Evolutionary conservation across 768 basidiomycete genomes (phyloP), one percentile per base, ranked within the genome.

Genomic region (Pleurotus ostreatus): DNA sequence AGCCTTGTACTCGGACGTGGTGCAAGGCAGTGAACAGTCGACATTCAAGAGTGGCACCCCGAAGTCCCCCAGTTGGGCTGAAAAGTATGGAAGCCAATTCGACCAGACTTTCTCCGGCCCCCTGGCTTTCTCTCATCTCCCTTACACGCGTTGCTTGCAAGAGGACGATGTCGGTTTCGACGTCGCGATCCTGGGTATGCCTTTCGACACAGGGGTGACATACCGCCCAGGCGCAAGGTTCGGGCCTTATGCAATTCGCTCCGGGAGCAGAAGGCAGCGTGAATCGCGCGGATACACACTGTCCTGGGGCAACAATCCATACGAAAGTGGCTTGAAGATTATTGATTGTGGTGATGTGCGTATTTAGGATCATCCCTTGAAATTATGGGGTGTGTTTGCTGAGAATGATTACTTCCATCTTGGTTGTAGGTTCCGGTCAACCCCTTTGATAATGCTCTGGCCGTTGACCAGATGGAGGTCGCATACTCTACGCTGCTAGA

Each of bases 311-410:
- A 76, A 71, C 46, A 84, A 86, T 62, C 90, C 90, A 5, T 90
- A 84, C 61, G 69, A 71, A 8, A 71, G 71, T 53, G 83, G 80
- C 4, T 70, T 74, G 34, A 84, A 76, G 59, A 74, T 92, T 60
- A 63, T 94, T 25, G 94, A 94, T 63, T 95, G 93, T 60, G 92
- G 90, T 46, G 93, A 95, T 71, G 88, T 92, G 62, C 57, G 73
- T 63, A 30, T 18, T 4, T 8, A n/a, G 1, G 15, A n/a, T 44
- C n/a, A 2, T 44, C 5, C 30, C 30, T 34, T 9, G 30, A 34
- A 34, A 34, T 34, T 11, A 11, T 11, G 30, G 30, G 9, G 30
- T 34, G 9, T 3, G 30, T 49, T 12, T 49, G 12, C n/a, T 34
- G 46, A 43, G 52, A 30, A 15, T 52, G 39, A 40, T 43, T 23